phyloP scores from a whole-genome alignment of 2,329 filamentous ascomycete species.

The Stagonosporopsis cucurbitacearum region DNA sequence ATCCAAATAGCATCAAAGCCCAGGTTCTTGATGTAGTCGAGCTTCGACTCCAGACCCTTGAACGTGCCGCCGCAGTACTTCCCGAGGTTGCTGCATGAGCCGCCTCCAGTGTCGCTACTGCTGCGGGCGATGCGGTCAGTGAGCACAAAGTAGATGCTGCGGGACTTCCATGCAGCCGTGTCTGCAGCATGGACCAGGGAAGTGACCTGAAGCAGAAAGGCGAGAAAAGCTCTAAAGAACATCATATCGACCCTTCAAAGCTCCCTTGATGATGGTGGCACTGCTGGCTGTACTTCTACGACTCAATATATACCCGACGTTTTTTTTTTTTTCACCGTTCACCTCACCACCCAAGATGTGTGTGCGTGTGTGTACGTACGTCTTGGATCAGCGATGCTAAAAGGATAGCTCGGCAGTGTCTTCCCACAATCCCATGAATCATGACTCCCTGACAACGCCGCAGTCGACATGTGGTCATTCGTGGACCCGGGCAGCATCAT shows the following conservation, averaged over 20 bases:
- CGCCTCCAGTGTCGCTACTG: constrained; percentile 42
- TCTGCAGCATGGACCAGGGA: constrained; percentile 38
- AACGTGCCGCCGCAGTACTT: constrained; percentile 61
- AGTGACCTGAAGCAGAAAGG: constrained; percentile 25
- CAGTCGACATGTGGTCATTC: constrained; percentile 10
- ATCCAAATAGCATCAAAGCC: constrained; percentile 60
- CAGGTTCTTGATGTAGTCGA: constrained; percentile 60
- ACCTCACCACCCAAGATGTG: not conserved
- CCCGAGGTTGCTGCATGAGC: constrained; percentile 38
- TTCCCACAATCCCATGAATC: constrained; percentile 9
- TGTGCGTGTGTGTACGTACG: constrained; percentile 2
- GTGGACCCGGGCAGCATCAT: constrained; percentile 8
- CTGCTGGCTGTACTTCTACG: not conserved
- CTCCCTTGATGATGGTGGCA: not conserved
- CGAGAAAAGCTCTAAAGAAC: constrained; percentile 23
- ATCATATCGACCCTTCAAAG: constrained; percentile 21
- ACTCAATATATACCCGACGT: constrained; percentile 14
- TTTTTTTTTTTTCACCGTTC: constrained; percentile 5
- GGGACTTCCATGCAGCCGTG: constrained; percentile 45
- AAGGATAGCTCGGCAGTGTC: not conserved
- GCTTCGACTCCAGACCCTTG: constrained; percentile 55
- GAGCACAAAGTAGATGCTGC: constrained; percentile 47
- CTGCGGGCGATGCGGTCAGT: constrained; percentile 47
- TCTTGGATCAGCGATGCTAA: constrained; percentile 13
- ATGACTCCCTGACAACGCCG: not conserved